Conservation (phyloP, 73 alveolate species). For the Tetrahymena elliotti region DNA sequence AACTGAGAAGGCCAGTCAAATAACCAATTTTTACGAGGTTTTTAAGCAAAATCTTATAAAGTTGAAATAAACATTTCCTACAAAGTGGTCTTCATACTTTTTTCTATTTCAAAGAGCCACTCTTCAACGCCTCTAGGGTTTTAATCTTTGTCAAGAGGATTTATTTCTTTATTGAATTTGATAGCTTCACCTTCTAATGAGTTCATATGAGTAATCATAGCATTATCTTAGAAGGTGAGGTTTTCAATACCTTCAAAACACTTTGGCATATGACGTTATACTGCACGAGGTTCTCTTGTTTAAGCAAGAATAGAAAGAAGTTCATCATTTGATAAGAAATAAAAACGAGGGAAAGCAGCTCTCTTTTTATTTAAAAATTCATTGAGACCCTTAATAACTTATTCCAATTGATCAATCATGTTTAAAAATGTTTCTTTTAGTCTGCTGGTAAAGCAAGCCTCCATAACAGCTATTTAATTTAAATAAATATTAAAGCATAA, state of each 20-base stretch:
- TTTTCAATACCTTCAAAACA: slow-evolving; percentile 76
- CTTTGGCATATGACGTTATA: slow-evolving; percentile 59
- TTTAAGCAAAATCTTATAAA: slow-evolving; percentile 1
- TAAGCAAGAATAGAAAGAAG: slow-evolving; percentile 86
- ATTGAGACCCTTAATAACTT: slow-evolving; percentile 82
- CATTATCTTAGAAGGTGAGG: slow-evolving; percentile 49
- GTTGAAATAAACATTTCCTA: not conserved
- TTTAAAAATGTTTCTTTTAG: slow-evolving; percentile 58
- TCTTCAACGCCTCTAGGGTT: slow-evolving; percentile 54
- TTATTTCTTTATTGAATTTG: slow-evolving; percentile 4
- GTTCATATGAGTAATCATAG: slow-evolving; percentile 35
- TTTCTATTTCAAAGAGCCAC: slow-evolving; percentile 33
- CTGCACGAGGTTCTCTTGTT: slow-evolving; percentile 67
- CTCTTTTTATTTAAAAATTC: slow-evolving; percentile 86
- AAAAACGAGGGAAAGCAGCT: slow-evolving; percentile 81
- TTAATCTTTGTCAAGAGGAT: slow-evolving; percentile 63
- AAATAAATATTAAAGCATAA: not conserved
- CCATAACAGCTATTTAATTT: slow-evolving; percentile 52
- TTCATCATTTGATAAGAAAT: slow-evolving; percentile 95
- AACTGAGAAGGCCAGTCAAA: slow-evolving; percentile 20
- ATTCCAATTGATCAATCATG: slow-evolving; percentile 75
- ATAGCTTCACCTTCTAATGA: slow-evolving; percentile 53
- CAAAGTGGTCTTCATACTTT: slow-evolving; percentile 26
- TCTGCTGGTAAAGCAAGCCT: slow-evolving; percentile 75
- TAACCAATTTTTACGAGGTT: slow-evolving; percentile 3